These are phyloP conservation scores for Pichia paraexigua DNA, from an alignment of 805 yeast genomes.

Conservation along the genomic window DNA sequence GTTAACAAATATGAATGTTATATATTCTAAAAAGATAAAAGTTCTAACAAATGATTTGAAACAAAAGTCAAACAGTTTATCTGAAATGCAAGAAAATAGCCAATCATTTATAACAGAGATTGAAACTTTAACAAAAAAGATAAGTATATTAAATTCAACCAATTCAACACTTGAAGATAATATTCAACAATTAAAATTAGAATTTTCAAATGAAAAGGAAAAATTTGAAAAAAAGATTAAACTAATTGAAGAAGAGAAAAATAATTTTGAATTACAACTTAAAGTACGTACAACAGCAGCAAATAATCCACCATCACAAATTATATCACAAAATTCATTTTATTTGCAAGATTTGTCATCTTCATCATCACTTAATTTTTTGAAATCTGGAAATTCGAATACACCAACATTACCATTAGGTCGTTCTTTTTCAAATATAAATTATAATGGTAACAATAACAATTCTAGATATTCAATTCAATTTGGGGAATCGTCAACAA, in stretches of 20 bases:
- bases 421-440: conserved; percentile 16
- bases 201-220: conserved; percentile 23
- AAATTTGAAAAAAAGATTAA: conserved; percentile 20
- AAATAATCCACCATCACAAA: conserved; percentile 1
- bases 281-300: conserved; percentile 9
- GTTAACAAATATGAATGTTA: conserved; percentile 25
- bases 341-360: conserved; percentile 27
- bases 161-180: conserved; percentile 19
- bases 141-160: conserved; percentile 16
- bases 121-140: conserved; percentile 14
- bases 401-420: conserved; percentile 10
- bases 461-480: conserved; percentile 25
- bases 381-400: conserved; percentile 14
- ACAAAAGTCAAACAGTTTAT: conserved; percentile 21
- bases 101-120: conserved; percentile 18
- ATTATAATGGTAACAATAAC: not conserved
- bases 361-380: conserved; percentile 16
- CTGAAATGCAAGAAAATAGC: conserved; percentile 21
- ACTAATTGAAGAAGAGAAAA: conserved; percentile 24
- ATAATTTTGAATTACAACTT: conserved; percentile 11
- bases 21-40: conserved; percentile 22
- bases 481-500: conserved; percentile 42
- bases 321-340: conserved; percentile 10
- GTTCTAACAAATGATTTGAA: conserved; percentile 32
- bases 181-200: conserved; percentile 15